Conservation (phyloP, 2,329 filamentous ascomycete genomes). For the Decorospora gaudefroyi region DNA sequence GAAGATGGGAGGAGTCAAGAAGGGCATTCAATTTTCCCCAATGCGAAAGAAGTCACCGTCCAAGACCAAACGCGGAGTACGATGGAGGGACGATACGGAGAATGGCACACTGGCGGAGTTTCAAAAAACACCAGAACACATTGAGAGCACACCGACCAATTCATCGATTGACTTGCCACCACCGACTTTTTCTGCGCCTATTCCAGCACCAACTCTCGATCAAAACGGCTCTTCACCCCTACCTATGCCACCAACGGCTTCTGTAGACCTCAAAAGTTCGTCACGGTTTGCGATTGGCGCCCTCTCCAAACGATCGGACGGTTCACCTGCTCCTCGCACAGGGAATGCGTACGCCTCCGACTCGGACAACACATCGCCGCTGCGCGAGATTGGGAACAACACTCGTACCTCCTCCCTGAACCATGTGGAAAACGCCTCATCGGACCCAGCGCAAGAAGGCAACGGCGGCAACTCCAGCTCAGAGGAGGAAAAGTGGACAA, state of each 20-base stretch:
- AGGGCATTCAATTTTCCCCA: constrained; percentile 78
- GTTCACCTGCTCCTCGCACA: constrained; percentile 64
- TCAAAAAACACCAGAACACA: constrained; percentile 82
- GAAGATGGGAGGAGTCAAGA: constrained; percentile 66
- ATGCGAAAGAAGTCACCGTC: constrained; percentile 73
- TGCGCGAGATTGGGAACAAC: constrained; percentile 54
- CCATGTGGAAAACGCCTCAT: constrained; percentile 52
- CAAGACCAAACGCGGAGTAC: constrained; percentile 72
- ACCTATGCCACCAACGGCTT: constrained; percentile 61
- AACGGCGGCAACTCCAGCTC: constrained; percentile 47
- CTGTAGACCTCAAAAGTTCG: constrained; percentile 63
- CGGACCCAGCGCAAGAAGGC: constrained; percentile 33
- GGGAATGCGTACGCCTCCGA: constrained; percentile 65
- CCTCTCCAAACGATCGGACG: constrained; percentile 67
- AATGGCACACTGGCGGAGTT: constrained; percentile 87
- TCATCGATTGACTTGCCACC: constrained; percentile 59
- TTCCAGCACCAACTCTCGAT: constrained; percentile 31
- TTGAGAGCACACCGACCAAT: constrained; percentile 61
- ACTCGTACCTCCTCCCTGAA: constrained; percentile 58
- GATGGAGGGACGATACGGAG: constrained; percentile 91
- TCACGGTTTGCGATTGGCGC: constrained; percentile 89
- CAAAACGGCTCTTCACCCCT: constrained; percentile 60
- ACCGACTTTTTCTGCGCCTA: constrained; percentile 56
- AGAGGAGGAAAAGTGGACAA: constrained; percentile 57
- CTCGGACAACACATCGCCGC: constrained; percentile 54